Base-by-base conservation (phyloP, 129 eudicot genomes). In the Sambucus nigra region DNA sequence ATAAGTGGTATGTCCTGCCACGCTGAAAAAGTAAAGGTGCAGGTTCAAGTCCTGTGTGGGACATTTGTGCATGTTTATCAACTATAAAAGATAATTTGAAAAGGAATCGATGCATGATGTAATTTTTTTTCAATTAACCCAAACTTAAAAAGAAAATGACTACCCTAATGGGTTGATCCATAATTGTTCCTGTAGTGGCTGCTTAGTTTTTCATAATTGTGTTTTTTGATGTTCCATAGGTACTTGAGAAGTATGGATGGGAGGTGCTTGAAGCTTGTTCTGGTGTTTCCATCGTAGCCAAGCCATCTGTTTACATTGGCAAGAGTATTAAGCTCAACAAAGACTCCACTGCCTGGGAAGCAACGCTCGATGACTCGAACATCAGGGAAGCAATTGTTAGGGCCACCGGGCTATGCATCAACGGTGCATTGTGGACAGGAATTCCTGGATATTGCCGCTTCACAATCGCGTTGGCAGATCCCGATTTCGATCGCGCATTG, bases 361-460 rank as follows among this genome's bases (percentile, higher is more conserved):
- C 74, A 54, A 76, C 69, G 69, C 79, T 91, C 5, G 75, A 76
- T 33, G 89, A 79, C 64, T 60, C 95, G 31, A 91, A 80, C 53
- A 76, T 91, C 59, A 73, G 95, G 51, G 87, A 91, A 71, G 95
- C 95, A 44, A 67, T 91, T 72, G 65, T 79, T 11, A 74, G 63
- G 57, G 79, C 82, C 74, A 91, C 98, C 4, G 89, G 95, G 32
- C 51, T 91, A 61, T 85, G 95, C 82, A 82, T 91, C 68, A 91
- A 82, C 20, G 77, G 98, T 54, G 70, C 86, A 33, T 66, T 84
- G 5, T 91, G 98, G 98, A 85, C 98, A 0, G 98, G 98, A 61
- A 79, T 91, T 41, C 89, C 89, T n/a, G 89, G 80, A 20, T 91
- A 73, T 63, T 91, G 95, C 22, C 83, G 98, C 18, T 82, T 91